Base-by-base conservation (phyloP, 2,329 filamentous ascomycete genomes). In the Curvularia eragrostidis region DNA sequence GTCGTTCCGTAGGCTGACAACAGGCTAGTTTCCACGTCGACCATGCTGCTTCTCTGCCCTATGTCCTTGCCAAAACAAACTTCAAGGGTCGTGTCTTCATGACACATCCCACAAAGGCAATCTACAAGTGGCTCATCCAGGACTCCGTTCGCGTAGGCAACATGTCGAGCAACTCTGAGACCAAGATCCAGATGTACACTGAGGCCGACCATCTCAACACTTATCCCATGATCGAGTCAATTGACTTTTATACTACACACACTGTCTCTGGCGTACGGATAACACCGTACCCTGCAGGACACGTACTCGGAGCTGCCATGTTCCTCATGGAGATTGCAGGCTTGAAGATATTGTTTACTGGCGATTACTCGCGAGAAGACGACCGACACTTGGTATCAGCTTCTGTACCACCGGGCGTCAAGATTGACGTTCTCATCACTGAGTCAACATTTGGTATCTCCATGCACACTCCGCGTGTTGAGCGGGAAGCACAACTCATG, bases 121-220 rank as follows among this genome's bases (percentile, higher is more conserved):
- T 99, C 75, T 99, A 99, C 85, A 98, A 98, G 80, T 98, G 95
- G 94, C 87, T 98, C 50, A 97, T 98, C 62, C 93, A 97, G 77
- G 95, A 99, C 78, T 96, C 93, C 66, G 91, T 99, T 43, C 89
- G 95, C 58, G 93, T 99, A 28, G 90, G 70, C 84, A 95, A 83
- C 83, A 91, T 73, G 30, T 82, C 84, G 2, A 86, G 84, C 48
- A 86, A 84, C 5, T 85, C 85, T 2, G 85, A 87, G 68, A 85
- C 86, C 62, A 82, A 85, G 64, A 85, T 85, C 23, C 83, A 86
- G 39, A 87, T 98, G 44, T 99, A 97, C 76, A 97, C 92, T 1
- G 95, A 99, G 78, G 89, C 94, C 68, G 95, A 99, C 73, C 93
- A 98, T 77, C 84, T 97, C 26, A 93, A 92, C 62, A 98, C 94